Evolutionary conservation across 129 eudicot genomes (phyloP), one percentile per base, ranked within the genome.

Genomic region (Centrapalus pauciflorus): DNA sequence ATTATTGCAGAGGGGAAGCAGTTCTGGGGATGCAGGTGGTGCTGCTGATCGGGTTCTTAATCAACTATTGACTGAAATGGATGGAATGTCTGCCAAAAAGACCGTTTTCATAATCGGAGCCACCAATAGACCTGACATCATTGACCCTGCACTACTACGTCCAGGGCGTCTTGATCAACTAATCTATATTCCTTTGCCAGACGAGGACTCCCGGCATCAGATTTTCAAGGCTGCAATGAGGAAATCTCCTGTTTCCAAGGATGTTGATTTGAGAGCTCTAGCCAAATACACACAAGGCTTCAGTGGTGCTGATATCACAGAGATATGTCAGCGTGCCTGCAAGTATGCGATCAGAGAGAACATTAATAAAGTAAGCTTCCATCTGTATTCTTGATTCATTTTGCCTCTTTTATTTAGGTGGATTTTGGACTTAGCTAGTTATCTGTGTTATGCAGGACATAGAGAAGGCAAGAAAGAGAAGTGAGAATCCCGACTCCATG

Each of bases 121-220:
- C 23, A 84, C 90, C 20, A 87, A 87, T 79, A 74, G 90, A 41
- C 95, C 95, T 4, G 95, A 87, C 50, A 83, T 83, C 12, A 83
- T 87, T 54, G 95, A 87, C 61, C 90, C 95, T 29, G 93, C 93
- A 6, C 80, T 85, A 1, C 84, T 88, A 0, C 85, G 96, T 45
- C 96, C 92, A 0, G 92, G 96, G 20, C 87, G 96, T 20, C 85
- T 88, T n/a, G 96, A 88, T 79, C 96, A 85, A 74, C 70, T 85
- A 3, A 80, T 88, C 12, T 85, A 88, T 19, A 85, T 85, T 46
- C 93, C 93, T 34, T 83, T 88, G 32, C 93, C 96, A 4, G 92
- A 88, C 58, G 89, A 84, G 17, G 92, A 83, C 5, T 84, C 92
- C 19, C 89, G 96, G 3, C 79, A 59, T 66, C 89, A 85, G 61